Evolutionary conservation across 371 early-diverging fungal species (phyloP).

Genomic region (Smittium culicis): DNA sequence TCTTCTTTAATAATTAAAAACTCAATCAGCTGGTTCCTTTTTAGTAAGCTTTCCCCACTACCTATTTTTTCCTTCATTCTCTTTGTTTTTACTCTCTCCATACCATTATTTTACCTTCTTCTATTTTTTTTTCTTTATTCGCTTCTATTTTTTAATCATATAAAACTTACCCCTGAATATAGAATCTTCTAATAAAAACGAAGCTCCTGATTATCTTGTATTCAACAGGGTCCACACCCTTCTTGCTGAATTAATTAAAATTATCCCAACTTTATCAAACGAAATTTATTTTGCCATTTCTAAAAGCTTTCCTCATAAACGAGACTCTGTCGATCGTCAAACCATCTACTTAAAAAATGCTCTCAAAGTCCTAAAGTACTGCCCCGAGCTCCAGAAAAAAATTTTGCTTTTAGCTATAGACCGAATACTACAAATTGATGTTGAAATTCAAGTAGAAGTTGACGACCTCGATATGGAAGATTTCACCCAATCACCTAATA

Average conservation of each 20-base stretch:
- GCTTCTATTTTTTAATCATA: neutral
- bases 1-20: conserved; percentile 46
- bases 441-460: conserved; percentile 82
- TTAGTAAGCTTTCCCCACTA: conserved; percentile 22
- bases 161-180: conserved; percentile 13
- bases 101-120: neutral
- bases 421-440: conserved; percentile 75
- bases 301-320: conserved; percentile 62
- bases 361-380: conserved; percentile 58
- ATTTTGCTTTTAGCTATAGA: conserved; percentile 63
- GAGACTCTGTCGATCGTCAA: conserved; percentile 46
- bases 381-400: conserved; percentile 54
- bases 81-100: neutral
- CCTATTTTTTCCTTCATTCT: neutral
- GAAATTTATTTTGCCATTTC: conserved; percentile 49
- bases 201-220: conserved; percentile 21
- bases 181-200: conserved; percentile 18
- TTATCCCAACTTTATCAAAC: conserved; percentile 65
- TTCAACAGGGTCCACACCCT: conserved; percentile 53
- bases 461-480: conserved; percentile 78
- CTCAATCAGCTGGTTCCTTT: conserved; percentile 45
- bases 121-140: conserved; percentile 22
- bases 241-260: conserved; percentile 44
- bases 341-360: conserved; percentile 57
- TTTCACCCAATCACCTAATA: conserved; percentile 10